Evolutionary conservation across 2,329 filamentous ascomycete genomes (phyloP).

Genomic region (Teratosphaeria nubilosa): DNA sequence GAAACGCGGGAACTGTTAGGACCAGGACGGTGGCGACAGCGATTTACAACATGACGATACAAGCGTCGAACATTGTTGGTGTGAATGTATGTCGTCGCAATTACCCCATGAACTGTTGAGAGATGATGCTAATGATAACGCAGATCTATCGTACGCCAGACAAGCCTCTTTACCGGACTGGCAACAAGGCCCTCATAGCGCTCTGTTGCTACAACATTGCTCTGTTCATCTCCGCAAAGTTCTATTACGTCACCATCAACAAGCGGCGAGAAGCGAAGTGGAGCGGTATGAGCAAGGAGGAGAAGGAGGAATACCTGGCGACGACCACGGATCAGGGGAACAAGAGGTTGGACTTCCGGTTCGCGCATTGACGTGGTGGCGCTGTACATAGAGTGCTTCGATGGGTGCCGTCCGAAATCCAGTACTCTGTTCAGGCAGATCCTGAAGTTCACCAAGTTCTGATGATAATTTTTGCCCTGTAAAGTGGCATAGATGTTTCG

Average conservation of each 20-base stretch:
- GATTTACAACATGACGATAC: constrained; percentile 47
- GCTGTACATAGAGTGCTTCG: neutral
- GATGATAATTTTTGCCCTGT: too few species aligned
- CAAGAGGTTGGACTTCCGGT: constrained; percentile 31
- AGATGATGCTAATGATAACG: neutral
- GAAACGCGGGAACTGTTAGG: constrained; percentile 53
- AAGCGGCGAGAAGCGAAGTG: constrained; percentile 26
- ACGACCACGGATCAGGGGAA: constrained; percentile 29
- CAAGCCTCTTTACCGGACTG: constrained; percentile 43
- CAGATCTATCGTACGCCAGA: constrained; percentile 47
- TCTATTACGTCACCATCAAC: constrained; percentile 38
- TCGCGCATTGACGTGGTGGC: constrained; percentile 16
- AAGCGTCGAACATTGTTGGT: constrained; percentile 30
- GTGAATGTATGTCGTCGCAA: constrained; percentile 11
- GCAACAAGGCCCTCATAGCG: constrained; percentile 45
- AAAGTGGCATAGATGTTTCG: neutral
- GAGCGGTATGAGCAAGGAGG: constrained; percentile 39
- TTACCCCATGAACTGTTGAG: neutral
- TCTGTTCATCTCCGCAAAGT: constrained; percentile 42
- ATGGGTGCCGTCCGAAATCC: neutral
- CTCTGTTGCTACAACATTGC: constrained; percentile 42
- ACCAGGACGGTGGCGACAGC: constrained; percentile 53
- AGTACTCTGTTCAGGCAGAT: neutral
- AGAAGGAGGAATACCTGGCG: constrained; percentile 40
- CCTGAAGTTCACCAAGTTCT: too few species aligned